Base-by-base conservation (phyloP, 352 stramenopile species). In the Salisapilia sapeloensis region DNA sequence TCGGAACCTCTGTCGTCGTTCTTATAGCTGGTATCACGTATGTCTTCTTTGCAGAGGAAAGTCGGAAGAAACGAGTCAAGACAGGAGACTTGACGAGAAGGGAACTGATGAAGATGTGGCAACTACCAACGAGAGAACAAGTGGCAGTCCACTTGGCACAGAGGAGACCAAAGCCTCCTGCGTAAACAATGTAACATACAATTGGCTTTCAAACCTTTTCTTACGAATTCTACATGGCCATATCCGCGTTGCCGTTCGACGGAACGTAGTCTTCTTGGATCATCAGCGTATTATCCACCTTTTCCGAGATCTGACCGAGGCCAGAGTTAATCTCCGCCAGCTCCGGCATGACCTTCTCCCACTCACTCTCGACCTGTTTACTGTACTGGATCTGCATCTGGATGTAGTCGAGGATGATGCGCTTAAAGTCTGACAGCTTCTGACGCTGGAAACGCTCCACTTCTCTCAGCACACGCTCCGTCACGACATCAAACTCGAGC, bases 341-440 rank as follows among this genome's bases (percentile, higher is more conserved):
- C 31, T 75, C 60, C 1, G 72, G 76, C 16, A 92, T 75, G 7
- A 89, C 65, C 19, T 63, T 46, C 34, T 67, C 56, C 76, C 76
- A 92, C 34, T 85, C 70, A 2, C 74, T 56, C 34, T 92, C 76
- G 1, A 78, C 59, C 56, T 74, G 12, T 42, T 94, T 92, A 57
- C 95, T 97, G 65, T 97, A 96, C 40, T 95, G 78, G 41, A 97
- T 95, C 52, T 98, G 89, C 50, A 97, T 76, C 35, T 95, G 70
- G 46, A 97, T 96, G 60, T 97, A 98, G 28, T 97, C 85, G 41
- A 97, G 58, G 11, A 98, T 84, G 35, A 95, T 96, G 28, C 72
- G 67, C 43, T 94, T 94, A 46, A 98, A 96, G 42, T 98, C 92
- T 5, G 78, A 71, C 0, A 94, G 60, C 32, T 96, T 97, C 38